Conservation (phyloP, 108 stramenopile genomes). For the Conticribra guillardii region DNA sequence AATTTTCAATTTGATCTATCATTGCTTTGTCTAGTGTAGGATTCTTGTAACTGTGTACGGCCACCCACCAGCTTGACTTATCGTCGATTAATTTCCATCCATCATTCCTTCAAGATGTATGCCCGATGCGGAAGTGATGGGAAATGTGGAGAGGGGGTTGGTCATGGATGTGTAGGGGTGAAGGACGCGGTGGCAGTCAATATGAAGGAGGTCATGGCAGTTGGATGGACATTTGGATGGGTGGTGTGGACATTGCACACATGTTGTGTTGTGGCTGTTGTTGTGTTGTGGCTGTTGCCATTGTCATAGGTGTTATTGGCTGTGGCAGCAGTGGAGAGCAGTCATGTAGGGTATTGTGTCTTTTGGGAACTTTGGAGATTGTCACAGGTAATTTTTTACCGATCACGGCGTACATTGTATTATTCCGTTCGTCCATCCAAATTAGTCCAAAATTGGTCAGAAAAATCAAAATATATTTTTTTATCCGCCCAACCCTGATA, state of each 20-base stretch:
- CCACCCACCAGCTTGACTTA: conserved; percentile 91
- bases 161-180: conserved; percentile 90
- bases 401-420: too few relatives aligned
- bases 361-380: too few relatives aligned
- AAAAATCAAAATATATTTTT: too few relatives aligned
- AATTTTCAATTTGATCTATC: conserved; percentile 54
- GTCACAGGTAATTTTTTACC: too few relatives aligned
- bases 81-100: conserved; percentile 77
- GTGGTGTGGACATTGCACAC: not conserved
- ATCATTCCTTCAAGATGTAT: conserved; percentile 58
- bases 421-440: too few relatives aligned
- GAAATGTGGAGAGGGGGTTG: conserved; percentile 66
- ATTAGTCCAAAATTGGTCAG: too few relatives aligned
- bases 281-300: not conserved
- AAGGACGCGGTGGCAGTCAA: conserved; percentile 58
- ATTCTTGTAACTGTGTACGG: conserved; percentile 83
- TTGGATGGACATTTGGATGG: not conserved
- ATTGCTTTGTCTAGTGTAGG: conserved; percentile 72
- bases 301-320: not conserved
- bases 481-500: too few relatives aligned
- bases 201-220: conserved; percentile 20
- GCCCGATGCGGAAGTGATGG: conserved; percentile 64
- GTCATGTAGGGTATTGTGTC: not conserved
- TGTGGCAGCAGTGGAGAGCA: not conserved
- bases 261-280: not conserved